Evolutionary conservation across 108 stramenopile species (phyloP).

Genomic region (Nitzschia inconspicua): DNA sequence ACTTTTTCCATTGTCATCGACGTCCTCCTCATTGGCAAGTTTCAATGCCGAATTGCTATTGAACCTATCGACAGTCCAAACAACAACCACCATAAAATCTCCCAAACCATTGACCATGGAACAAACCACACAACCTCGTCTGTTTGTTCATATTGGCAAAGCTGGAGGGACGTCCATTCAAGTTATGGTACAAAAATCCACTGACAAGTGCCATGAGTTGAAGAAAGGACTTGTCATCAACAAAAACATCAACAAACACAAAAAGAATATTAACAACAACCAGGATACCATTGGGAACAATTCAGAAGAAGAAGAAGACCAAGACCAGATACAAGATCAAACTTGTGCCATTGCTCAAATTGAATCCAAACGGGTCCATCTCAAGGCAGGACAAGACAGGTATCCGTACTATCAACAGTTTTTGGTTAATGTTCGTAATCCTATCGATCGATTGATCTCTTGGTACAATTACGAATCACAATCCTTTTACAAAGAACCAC

Average conservation of each 20-base stretch:
- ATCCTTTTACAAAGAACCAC: not conserved
- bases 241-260: not conserved
- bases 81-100: too few relatives aligned
- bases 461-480: conserved; percentile 29
- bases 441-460: conserved; percentile 44
- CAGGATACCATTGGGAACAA: not conserved
- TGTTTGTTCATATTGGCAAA: conserved; percentile 12
- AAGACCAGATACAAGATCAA: not conserved
- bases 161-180: not conserved
- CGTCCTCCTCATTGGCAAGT: too few relatives aligned
- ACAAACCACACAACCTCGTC: not conserved
- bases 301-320: not conserved
- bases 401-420: conserved; percentile 10
- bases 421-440: conserved; percentile 44
- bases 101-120: too few relatives aligned
- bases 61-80: too few relatives aligned
- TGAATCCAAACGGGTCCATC: not conserved
- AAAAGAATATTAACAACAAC: not conserved
- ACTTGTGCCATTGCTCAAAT: not conserved
- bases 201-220: not conserved
- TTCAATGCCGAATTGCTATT: too few relatives aligned
- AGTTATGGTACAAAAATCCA: not conserved
- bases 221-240: not conserved
- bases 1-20: too few relatives aligned
- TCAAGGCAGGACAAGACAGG: not conserved